A percentile compares a stretch with the other conserved stretches of the same genome.
phyloP scores from a whole-genome alignment of 2,329 filamentous ascomycete species.

The Penicillium nordicum region DNA sequence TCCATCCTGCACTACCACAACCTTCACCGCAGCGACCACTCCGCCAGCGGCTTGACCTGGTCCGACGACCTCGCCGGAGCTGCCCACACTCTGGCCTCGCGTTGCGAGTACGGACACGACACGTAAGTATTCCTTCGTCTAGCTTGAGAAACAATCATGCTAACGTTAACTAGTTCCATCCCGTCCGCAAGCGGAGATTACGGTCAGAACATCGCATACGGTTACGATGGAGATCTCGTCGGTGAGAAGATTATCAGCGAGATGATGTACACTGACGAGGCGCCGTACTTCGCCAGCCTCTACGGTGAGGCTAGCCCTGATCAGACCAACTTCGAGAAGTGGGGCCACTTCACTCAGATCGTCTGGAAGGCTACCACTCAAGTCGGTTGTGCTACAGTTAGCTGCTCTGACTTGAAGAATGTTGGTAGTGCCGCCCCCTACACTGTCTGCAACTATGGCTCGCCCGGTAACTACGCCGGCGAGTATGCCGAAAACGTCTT shows the following conservation, averaged over 20 bases:
- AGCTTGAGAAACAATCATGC: slow-evolving; percentile 31
- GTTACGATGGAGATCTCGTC: slow-evolving; percentile 56
- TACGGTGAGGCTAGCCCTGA: slow-evolving; percentile 62
- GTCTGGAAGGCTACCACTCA: slow-evolving; percentile 63
- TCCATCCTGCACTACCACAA: slow-evolving; percentile 71
- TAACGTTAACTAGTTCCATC: slow-evolving; percentile 40
- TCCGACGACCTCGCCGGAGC: slow-evolving; percentile 59
- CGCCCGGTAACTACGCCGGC: slow-evolving; percentile 62
- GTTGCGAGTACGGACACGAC: slow-evolving; percentile 72
- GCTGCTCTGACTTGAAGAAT: slow-evolving; percentile 46
- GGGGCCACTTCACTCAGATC: slow-evolving; percentile 74
- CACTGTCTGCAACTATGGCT: slow-evolving; percentile 85
- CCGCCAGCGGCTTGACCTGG: slow-evolving; percentile 64
- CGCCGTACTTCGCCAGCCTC: slow-evolving; percentile 52
- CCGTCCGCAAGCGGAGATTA: slow-evolving; percentile 56
- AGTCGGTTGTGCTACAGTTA: slow-evolving; percentile 60
- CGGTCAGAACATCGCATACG: slow-evolving; percentile 88
- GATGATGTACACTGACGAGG: slow-evolving; percentile 84
- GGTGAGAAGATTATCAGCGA: slow-evolving; percentile 67
- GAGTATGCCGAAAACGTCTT: slow-evolving; percentile 55
- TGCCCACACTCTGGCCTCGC: slow-evolving; percentile 61
- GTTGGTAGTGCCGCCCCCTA: slow-evolving; percentile 55
- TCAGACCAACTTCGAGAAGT: slow-evolving; percentile 60
- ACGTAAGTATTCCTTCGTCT: slow-evolving; percentile 55
- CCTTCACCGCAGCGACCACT: slow-evolving; percentile 79